phyloP scores from a whole-genome alignment of 257 asterid species.

The Handroanthus guayacan region DNA sequence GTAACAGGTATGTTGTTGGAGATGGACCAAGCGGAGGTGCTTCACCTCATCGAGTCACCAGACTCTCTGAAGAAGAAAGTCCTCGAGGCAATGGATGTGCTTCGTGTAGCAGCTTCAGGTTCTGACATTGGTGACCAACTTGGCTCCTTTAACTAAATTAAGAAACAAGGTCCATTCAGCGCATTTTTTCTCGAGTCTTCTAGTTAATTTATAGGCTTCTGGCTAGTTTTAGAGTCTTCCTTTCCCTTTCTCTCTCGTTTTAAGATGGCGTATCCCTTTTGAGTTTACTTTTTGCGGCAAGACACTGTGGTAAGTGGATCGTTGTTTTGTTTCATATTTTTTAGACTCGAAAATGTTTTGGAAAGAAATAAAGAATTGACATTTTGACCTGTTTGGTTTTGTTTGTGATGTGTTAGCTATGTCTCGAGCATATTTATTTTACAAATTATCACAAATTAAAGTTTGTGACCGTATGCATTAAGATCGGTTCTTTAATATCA shows the following conservation, averaged over 20 bases:
- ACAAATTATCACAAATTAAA: too few relatives aligned
- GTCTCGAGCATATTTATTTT: too few relatives aligned
- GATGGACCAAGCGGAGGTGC: constrained; percentile 93
- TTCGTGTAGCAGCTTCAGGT: constrained; percentile 51
- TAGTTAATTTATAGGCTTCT: background rate
- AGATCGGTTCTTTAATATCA: too few relatives aligned
- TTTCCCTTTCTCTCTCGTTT: background rate
- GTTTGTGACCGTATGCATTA: too few relatives aligned
- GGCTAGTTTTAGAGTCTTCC: background rate
- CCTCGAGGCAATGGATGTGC: constrained; percentile 80
- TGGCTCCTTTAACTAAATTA: constrained; percentile 32
- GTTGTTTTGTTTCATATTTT: background rate
- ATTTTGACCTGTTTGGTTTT: background rate
- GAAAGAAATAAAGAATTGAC: background rate
- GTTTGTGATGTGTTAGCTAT: too few relatives aligned
- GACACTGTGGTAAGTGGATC: background rate
- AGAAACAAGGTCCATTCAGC: constrained; percentile 15
- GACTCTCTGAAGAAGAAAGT: constrained; percentile 85
- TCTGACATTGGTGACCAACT: constrained; percentile 41
- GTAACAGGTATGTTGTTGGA: constrained; percentile 90
- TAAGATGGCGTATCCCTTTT: background rate
- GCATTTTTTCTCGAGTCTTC: background rate
- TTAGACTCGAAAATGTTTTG: background rate
- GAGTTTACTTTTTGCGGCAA: background rate
- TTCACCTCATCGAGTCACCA: constrained; percentile 84